Evolutionary conservation across 169 alveolate species (phyloP).

Genomic region (Plasmodium vinckei): DNA sequence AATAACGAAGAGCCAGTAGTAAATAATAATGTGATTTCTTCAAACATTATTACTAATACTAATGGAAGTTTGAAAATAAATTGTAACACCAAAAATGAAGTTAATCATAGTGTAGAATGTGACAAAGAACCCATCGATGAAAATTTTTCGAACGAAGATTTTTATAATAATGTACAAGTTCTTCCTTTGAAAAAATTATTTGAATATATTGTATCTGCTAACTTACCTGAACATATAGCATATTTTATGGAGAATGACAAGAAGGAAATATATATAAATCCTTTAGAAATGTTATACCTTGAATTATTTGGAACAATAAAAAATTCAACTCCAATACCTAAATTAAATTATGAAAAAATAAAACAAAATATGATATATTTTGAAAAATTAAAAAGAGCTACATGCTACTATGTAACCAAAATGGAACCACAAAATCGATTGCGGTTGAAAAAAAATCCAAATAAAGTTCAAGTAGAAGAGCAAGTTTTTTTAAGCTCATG

Average conservation of each 20-base stretch:
- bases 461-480: slow-evolving; percentile 75
- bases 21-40: not conserved
- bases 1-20: too few species aligned
- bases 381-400: slow-evolving; percentile 65
- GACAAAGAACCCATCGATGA: not conserved
- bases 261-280: slow-evolving; percentile 33
- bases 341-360: slow-evolving; percentile 34
- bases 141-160: not conserved
- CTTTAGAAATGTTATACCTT: slow-evolving; percentile 26
- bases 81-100: not conserved
- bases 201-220: slow-evolving; percentile 57
- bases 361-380: slow-evolving; percentile 41
- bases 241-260: slow-evolving; percentile 61
- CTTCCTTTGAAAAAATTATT: slow-evolving; percentile 51
- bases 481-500: slow-evolving; percentile 83
- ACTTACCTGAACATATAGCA: slow-evolving; percentile 28
- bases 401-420: slow-evolving; percentile 58
- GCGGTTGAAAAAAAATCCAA: slow-evolving; percentile 20
- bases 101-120: not conserved
- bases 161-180: slow-evolving; percentile 14
- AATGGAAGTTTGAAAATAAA: not conserved
- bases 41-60: not conserved
- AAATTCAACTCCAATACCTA: slow-evolving; percentile 50
- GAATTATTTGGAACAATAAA: slow-evolving; percentile 42
- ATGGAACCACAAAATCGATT: slow-evolving; percentile 6